Evolutionary conservation across 2,329 filamentous ascomycete genomes (phyloP).

Genomic region (Alternaria sp.): DNA sequence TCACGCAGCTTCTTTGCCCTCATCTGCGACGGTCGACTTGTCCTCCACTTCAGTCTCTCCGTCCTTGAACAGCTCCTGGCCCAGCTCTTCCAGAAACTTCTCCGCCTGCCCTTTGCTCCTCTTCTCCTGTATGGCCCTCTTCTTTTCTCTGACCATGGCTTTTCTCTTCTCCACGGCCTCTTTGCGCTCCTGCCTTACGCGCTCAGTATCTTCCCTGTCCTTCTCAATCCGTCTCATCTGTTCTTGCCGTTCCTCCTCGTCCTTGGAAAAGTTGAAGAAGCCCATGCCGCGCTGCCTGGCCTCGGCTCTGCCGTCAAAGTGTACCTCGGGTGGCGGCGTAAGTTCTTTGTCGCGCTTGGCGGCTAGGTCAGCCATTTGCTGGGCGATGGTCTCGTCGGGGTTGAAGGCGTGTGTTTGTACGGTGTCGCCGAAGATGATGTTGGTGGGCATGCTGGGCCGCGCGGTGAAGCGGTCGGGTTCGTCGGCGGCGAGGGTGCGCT

Average conservation of each 20-base stretch:
- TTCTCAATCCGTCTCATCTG: conserved; percentile 79
- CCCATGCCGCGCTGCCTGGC: conserved; percentile 86
- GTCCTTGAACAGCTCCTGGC: conserved; percentile 34
- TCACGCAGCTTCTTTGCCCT: not conserved
- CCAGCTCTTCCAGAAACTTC: conserved; percentile 68
- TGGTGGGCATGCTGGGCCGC: conserved; percentile 68
- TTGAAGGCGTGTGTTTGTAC: conserved; percentile 86
- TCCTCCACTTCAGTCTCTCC: not conserved
- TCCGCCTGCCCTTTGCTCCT: conserved; percentile 71
- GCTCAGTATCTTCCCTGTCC: conserved; percentile 73
- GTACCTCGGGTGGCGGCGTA: conserved; percentile 79
- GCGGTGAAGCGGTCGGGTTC: conserved; percentile 74
- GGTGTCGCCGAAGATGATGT: conserved; percentile 83
- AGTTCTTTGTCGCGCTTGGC: conserved; percentile 77
- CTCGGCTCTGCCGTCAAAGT: conserved; percentile 87
- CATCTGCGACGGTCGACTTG: not conserved
- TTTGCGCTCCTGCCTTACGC: conserved; percentile 54
- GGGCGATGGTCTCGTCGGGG: conserved; percentile 67
- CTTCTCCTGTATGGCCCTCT: conserved; percentile 66
- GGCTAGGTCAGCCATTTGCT: conserved; percentile 79
- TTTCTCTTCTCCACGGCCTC: conserved; percentile 69
- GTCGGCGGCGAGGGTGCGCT: conserved; percentile 61
- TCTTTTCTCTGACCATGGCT: conserved; percentile 65
- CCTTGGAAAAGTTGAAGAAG: conserved; percentile 87
- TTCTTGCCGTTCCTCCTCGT: conserved; percentile 68